phyloP scores from a whole-genome alignment of 75 land plant genomes.

The Gnetum montanum region DNA sequence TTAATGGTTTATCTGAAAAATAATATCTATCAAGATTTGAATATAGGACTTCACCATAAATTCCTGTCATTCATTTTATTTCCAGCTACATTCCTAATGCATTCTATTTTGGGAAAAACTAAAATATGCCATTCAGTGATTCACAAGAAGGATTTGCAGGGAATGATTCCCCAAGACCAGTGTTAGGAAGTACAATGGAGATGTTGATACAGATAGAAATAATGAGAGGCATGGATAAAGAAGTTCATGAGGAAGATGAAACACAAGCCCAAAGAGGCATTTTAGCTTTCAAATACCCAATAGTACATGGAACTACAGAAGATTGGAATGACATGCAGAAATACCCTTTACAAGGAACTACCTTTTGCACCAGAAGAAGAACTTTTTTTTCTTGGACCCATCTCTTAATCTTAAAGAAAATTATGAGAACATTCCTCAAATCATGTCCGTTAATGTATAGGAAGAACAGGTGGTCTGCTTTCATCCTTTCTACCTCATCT shows the following conservation, averaged over 20 bases:
- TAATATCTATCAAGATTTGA: too few relatives aligned
- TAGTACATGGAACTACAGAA: constrained; percentile 36
- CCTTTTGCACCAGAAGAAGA: constrained; percentile 46
- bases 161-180: constrained; percentile 55
- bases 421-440: constrained; percentile 59
- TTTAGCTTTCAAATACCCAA: constrained; percentile 39
- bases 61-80: too few relatives aligned
- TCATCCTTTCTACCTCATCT: too few relatives aligned
- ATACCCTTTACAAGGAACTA: constrained; percentile 41
- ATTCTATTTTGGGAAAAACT: too few relatives aligned
- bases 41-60: too few relatives aligned
- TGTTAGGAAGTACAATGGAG: constrained; percentile 46
- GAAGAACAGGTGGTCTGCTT: constrained; percentile 45
- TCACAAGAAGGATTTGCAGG: constrained; percentile 50
- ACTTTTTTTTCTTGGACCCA: constrained; percentile 41
- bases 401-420: constrained; percentile 52
- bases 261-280: constrained; percentile 46
- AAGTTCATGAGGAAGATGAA: constrained; percentile 48
- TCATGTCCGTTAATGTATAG: constrained; percentile 52
- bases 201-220: constrained; percentile 49
- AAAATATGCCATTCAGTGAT: too few relatives aligned
- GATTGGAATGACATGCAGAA: constrained; percentile 57
- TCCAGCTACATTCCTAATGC: too few relatives aligned
- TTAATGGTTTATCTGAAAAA: too few relatives aligned
- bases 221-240: constrained; percentile 55